Percentiles rank a stretch among this genome's conserved stretches.
phyloP scores from a whole-genome alignment of 2,329 filamentous ascomycete genomes.

The Monilinia fructicola region DNA sequence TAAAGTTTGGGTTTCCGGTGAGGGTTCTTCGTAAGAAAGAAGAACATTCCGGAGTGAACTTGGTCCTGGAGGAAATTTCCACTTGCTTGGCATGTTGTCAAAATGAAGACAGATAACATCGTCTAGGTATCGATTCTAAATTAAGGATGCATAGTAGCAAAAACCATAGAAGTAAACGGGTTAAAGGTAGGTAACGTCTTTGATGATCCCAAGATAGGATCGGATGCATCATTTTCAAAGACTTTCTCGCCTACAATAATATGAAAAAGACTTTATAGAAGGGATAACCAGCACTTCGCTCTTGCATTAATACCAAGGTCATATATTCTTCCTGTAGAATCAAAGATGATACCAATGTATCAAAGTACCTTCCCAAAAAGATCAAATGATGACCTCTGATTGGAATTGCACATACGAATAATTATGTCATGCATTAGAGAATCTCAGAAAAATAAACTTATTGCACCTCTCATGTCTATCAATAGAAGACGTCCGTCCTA shows the following conservation, averaged over 20 bases:
- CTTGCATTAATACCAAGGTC: neutral
- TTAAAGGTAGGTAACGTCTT: neutral
- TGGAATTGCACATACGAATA: neutral
- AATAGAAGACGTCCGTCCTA: too few relatives aligned
- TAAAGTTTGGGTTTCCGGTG: neutral
- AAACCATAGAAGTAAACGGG: neutral
- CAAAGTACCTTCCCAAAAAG: neutral
- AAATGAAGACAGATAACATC: neutral
- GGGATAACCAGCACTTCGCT: neutral
- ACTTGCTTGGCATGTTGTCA: neutral
- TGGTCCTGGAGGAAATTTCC: fast-evolving
- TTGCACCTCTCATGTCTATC: too few relatives aligned
- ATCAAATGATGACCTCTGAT: neutral
- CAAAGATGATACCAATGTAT: too few relatives aligned
- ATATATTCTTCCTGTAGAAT: too few relatives aligned
- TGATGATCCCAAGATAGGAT: too few relatives aligned
- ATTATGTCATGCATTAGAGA: too few relatives aligned
- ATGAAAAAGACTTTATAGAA: neutral
- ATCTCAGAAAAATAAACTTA: too few relatives aligned
- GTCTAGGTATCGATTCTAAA: neutral
- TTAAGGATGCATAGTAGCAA: neutral
- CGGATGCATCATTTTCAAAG: neutral
- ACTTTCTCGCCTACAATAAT: fast-evolving
- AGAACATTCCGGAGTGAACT: neutral
- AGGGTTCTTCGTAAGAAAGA: neutral